Evolutionary conservation across 306 rosid species (phyloP).

Genomic region (Luffa acutangula): DNA sequence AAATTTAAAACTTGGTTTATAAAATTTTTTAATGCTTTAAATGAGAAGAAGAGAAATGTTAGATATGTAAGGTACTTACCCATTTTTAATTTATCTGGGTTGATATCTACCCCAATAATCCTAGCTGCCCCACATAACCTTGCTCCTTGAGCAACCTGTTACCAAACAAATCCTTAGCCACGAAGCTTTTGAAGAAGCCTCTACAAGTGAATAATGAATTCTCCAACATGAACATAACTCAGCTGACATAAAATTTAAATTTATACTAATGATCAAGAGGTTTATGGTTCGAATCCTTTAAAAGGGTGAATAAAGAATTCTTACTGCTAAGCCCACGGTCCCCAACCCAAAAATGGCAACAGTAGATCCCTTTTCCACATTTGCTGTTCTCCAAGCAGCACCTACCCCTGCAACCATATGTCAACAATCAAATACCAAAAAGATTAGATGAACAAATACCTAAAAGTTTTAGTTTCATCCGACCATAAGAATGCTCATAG

Average conservation of each 20-base stretch:
- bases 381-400: constrained; percentile 46
- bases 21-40: background rate
- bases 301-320: background rate
- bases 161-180: constrained; percentile 5
- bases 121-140: constrained; percentile 70
- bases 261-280: no score
- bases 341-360: constrained; percentile 83
- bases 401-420: constrained; percentile 4
- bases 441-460: no score
- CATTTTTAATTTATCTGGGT: constrained; percentile 42
- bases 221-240: no score
- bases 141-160: constrained; percentile 83
- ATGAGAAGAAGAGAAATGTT: background rate
- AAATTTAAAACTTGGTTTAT: background rate
- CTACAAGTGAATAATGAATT: background rate
- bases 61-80: constrained; percentile 27
- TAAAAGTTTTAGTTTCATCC: no score
- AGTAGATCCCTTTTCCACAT: constrained; percentile 44
- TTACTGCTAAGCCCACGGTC: constrained; percentile 75
- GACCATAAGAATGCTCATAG: no score
- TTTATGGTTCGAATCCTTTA: no score
- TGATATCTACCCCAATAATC: constrained; percentile 77
- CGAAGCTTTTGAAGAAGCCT: background rate
- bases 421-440: no score
- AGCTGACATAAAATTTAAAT: no score